Base-by-base conservation (phyloP, 441 rosid species). In the Arabidopsis hybrid region DNA sequence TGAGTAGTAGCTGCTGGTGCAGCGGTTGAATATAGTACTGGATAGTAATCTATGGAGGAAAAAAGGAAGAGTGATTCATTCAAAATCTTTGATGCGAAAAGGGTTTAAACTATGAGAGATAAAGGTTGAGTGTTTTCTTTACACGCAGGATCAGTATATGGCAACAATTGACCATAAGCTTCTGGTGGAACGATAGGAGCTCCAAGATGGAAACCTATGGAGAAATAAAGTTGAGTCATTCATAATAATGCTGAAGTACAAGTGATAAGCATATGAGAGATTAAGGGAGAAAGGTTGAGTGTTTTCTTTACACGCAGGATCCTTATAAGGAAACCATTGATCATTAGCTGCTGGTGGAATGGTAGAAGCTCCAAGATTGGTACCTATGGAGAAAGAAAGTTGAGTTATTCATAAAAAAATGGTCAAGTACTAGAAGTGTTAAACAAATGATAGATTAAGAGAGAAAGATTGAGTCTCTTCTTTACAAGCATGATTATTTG, bases 391-490 rank as follows among this genome's bases (percentile, higher is more conserved):
- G 6, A 32, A 59, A 2, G 26, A 35, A 69, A 17, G 46, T 26
- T 57, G n/a, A 57, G 2, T 55, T 8, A 55, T 55, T 67, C 53
- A 67, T 16, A 9, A 6, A 39, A 12, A 52, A 10, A 45, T 39
- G 38, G 14, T 26, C 21, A 36, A 36, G 60, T 21, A 8, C 26
- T 40, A 10, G 9, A 65, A 6, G 26, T 39, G 12, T 8, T 8
- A 8, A 26, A 32, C 32, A 16, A 34, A 12, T 38, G 18, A 47
- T 21, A n/a, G n/a, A 29, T 10, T 12, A 7, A 32, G 42, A 56
- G 34, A 11, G 32, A 65, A 8, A 66, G 60, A 36, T 52, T 38
- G 16, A 52, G 50, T 66, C 32, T 39, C 12, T 38, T 66, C 49
- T 13, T 34, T 53, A 53, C 71, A 42, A 26, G 50, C n/a, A 7